Base-by-base conservation (phyloP, 352 stramenopile species). In the Pythium apleroticum region DNA sequence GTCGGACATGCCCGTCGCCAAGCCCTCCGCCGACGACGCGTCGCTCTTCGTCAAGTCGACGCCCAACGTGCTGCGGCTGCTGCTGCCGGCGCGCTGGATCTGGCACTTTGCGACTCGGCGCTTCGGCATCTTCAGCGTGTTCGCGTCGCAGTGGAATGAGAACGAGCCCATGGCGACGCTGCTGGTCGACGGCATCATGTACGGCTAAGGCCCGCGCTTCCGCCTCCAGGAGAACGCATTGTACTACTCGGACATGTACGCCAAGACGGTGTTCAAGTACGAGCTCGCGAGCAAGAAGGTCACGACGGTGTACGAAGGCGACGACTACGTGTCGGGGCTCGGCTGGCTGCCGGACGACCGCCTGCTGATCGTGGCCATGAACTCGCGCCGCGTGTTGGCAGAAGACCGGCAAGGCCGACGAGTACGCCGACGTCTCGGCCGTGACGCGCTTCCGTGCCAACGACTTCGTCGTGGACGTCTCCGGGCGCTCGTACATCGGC, bases 211-310 rank as follows among this genome's bases (percentile, higher is more conserved):
- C 0, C 83, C 79, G 28, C 83, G 83, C 49, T 91, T 90, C 58
- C 80, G 79, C 28, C 10, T 76, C 28, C 17, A 69, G 6, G 75
- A 85, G 10, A 66, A 76, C 1, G 77, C 80, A n/a, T 30, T 91
- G 19, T 91, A 89, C 59, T 89, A 87, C 53, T 72, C 69, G 12
- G 83, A 91, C 45, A 91, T 89, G 79, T 78, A 78, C 62, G 76
- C 65, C 30, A 74, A 83, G 39, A 72, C 84, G 60, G 76, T 91
- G 31, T 54, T 84, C 57, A 80, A 80, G 63, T 89, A 84, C 57
- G 74, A 82, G n/a, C 64, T 90, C 24, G 45, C 24, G 7, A 81
- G 69, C 22, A 65, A 78, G 19, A 56, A 66, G 24, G 66, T 60
- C 31, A 73, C 71, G 12, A 49, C 81, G 0, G 74, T 91, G 35